Evolutionary conservation across 345 rosid species (phyloP).

Genomic region (Gossypium anomalum): DNA sequence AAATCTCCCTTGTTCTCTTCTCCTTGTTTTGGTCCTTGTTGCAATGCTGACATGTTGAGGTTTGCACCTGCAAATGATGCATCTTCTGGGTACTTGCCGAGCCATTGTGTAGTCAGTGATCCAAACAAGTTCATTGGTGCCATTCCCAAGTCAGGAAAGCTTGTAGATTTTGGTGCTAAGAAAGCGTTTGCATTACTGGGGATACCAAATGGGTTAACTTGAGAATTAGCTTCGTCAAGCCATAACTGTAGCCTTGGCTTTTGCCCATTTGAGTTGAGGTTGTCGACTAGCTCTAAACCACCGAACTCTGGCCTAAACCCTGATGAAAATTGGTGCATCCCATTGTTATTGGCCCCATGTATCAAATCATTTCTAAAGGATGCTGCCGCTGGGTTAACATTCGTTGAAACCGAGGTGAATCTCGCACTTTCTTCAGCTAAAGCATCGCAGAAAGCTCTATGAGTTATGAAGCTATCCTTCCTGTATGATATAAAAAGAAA

Average conservation of each 20-base stretch:
- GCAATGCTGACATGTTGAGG: slow-evolving; percentile 17
- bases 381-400: slow-evolving; percentile 22
- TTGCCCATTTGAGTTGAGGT: slow-evolving; percentile 21
- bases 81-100: slow-evolving; percentile 33
- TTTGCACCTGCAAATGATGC: slow-evolving; percentile 15
- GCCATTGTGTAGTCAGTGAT: slow-evolving; percentile 26
- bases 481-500: slow-evolving; percentile 35
- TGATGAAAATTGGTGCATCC: slow-evolving; percentile 30
- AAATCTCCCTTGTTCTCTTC: slow-evolving; percentile 26
- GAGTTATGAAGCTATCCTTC: slow-evolving; percentile 92
- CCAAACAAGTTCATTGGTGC: slow-evolving; percentile 27
- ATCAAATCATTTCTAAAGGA: slow-evolving; percentile 20
- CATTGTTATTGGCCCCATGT: slow-evolving; percentile 19
- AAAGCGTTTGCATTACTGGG: slow-evolving; percentile 16
- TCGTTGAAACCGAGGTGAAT: slow-evolving; percentile 41
- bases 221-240: slow-evolving; percentile 38
- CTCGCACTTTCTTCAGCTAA: slow-evolving; percentile 74
- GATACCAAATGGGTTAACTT: slow-evolving; percentile 20
- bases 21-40: slow-evolving; percentile 21
- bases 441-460: slow-evolving; percentile 96
- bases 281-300: slow-evolving; percentile 24
- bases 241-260: slow-evolving; percentile 36
- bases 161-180: slow-evolving; percentile 20
- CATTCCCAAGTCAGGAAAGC: slow-evolving; percentile 32
- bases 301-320: slow-evolving; percentile 23